Conservation (phyloP, 352 stramenopile genomes). For the Globisporangium camurandrum region DNA sequence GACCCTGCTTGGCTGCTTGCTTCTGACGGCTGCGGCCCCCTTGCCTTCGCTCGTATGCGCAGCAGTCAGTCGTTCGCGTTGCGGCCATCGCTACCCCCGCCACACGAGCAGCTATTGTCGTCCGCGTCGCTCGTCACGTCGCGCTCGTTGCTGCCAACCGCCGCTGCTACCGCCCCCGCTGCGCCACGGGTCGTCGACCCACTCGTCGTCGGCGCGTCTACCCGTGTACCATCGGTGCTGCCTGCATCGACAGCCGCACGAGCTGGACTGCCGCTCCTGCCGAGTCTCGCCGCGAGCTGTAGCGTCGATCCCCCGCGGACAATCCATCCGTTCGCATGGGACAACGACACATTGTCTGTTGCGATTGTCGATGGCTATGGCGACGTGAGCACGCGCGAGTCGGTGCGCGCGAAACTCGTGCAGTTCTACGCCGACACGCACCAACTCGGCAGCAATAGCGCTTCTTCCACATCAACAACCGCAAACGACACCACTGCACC, state of each 20-base stretch:
- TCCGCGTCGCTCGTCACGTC: background rate
- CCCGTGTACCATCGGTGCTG: background rate
- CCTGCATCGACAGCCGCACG: background rate
- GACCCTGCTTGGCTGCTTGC: background rate
- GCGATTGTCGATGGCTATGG: conserved; percentile 23
- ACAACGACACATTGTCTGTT: background rate
- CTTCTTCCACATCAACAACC: background rate
- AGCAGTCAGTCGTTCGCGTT: conserved; percentile 12
- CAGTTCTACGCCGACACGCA: conserved; percentile 29
- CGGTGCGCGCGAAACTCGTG: conserved; percentile 35
- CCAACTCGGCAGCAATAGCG: conserved; percentile 13
- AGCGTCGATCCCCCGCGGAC: conserved; percentile 5
- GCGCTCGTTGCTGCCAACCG: background rate
- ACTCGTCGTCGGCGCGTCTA: background rate
- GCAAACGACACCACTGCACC: background rate
- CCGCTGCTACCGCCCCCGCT: background rate
- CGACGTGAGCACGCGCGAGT: conserved; percentile 14
- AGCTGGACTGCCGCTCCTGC: conserved; percentile 26
- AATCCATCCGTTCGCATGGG: background rate
- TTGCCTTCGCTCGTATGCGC: background rate
- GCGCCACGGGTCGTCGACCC: background rate
- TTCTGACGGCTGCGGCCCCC: background rate
- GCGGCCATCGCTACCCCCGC: conserved; percentile 1
- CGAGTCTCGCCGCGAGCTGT: conserved; percentile 14
- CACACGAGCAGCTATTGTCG: background rate